Evolutionary conservation across 495 filamentous ascomycete genomes (phyloP), one percentile per base, ranked within the genome.

Genomic region (Penicillium paradoxum): DNA sequence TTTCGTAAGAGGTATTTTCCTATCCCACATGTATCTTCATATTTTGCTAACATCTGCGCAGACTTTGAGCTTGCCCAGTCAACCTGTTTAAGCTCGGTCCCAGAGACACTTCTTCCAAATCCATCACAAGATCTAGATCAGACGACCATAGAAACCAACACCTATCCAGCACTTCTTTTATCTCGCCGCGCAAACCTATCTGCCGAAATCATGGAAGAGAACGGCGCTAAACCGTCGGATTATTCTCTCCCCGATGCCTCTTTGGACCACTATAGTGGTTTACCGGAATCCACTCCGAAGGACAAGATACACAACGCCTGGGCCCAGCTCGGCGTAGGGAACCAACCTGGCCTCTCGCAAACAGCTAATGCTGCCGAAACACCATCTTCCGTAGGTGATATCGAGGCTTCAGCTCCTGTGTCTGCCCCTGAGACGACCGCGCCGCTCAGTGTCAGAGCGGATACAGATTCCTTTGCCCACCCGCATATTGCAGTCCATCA

Each of bases 371-470:
- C 55, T 13, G 67, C 64, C 42, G 61, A 59, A 7, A 75, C 71
- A 2, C 71, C 74, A n/a, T 75, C 74, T 14, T 74, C 72, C 13
- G 58, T 63, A 18, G 72, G 64, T 6, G 74, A 77, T 61, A 69
- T 77, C 21, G 72, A 75, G 29, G 59, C 72, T 29, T 59, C 62
- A 1, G 55, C 55, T 3, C 58, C 66, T 25, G 39, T 54, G 8
- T 46, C 65, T 19, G 38, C 67, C 9, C 67, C 71, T 1, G 69
- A 73, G 43, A 67, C 55, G 17, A 61, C 57, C 14, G 58, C 59
- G 5, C 74, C 72, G 24, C 62, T 75, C 17, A 77, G 72, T 58
- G 60, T 72, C 6, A 68, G 71, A 34, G 49, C 58, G 22, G 70
- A 72, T 21, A 59, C 60, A 11, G 58, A 68, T 10, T 54, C 54